Percentiles rank a stretch among this genome's conserved stretches.
These are phyloP conservation scores for Mycena maculata DNA, from an alignment of 768 basidiomycete species.

Conservation along the genomic window DNA sequence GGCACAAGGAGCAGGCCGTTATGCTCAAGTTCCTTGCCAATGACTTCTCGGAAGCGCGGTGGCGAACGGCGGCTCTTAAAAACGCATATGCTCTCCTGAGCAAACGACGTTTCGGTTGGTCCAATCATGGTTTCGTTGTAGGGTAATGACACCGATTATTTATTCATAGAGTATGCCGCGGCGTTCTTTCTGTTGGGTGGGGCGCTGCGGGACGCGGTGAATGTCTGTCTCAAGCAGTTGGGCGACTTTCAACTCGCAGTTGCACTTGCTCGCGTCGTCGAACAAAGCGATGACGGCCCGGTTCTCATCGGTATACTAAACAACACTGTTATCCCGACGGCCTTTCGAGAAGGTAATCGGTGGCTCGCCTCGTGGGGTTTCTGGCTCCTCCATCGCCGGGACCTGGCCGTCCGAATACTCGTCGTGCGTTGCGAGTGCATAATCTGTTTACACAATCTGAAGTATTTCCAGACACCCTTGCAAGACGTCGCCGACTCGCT, in stretches of 20 bases:
- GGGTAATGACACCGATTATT: conserved; percentile 21
- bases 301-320: conserved; percentile 77
- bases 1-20: conserved; percentile 88
- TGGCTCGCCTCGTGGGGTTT: conserved; percentile 98
- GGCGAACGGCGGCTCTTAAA: conserved; percentile 94
- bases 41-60: conserved; percentile 85
- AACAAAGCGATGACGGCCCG: conserved; percentile 85
- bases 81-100: conserved; percentile 94
- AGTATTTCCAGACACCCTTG: conserved; percentile 70
- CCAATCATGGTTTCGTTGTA: background rate
- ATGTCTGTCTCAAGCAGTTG: conserved; percentile 88
- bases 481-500: conserved; percentile 74
- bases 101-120: conserved; percentile 91
- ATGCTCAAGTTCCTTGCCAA: conserved; percentile 96
- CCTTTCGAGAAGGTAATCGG: conserved; percentile 88
- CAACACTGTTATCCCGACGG: conserved; percentile 82
- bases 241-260: conserved; percentile 92
- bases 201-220: conserved; percentile 90
- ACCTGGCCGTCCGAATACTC: conserved; percentile 90
- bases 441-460: background rate
- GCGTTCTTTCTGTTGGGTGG: conserved; percentile 96
- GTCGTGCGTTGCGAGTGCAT: conserved; percentile 64
- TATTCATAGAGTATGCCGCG: conserved; percentile 91
- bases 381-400: conserved; percentile 90
- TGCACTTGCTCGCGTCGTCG: conserved; percentile 85